Percentiles rank a stretch among this genome's conserved stretches.
Evolutionary conservation across 106 monocot species (phyloP).

Genomic region (Apostasia shenzhenica): DNA sequence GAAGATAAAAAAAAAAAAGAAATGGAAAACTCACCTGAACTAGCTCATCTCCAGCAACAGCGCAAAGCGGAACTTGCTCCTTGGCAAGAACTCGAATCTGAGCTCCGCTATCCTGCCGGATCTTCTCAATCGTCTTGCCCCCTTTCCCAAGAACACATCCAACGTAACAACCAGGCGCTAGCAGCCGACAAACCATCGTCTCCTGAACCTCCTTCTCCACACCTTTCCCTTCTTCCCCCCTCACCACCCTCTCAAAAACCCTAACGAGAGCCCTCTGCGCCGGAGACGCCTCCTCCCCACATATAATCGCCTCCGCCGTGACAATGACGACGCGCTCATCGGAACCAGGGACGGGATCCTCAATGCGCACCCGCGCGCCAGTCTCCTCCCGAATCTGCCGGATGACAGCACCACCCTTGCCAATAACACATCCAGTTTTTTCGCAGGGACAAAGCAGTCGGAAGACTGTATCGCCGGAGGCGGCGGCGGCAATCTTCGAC

Average conservation of each 20-base stretch:
- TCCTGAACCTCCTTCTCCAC: slow-evolving; percentile 17
- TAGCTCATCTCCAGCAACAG: slow-evolving; percentile 46
- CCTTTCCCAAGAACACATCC: slow-evolving; percentile 70
- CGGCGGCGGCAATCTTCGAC: slow-evolving; percentile 2
- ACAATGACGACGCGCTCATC: slow-evolving; percentile 49
- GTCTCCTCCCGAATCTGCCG: slow-evolving; percentile 43
- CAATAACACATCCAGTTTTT: slow-evolving; percentile 37
- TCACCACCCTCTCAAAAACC: slow-evolving; percentile 60
- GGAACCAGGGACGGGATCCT: slow-evolving; percentile 36
- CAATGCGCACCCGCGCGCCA: slow-evolving; percentile 36
- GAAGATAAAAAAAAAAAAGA: background rate
- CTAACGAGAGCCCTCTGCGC: slow-evolving; percentile 52
- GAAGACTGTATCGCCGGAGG: slow-evolving; percentile 26
- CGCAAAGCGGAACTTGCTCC: slow-evolving; percentile 50
- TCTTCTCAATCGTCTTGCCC: slow-evolving; percentile 63
- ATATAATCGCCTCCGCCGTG: slow-evolving; percentile 10
- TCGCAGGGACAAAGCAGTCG: slow-evolving; percentile 58
- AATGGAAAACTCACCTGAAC: slow-evolving; percentile 38
- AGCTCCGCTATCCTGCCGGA: slow-evolving; percentile 57
- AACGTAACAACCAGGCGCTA: slow-evolving; percentile 35
- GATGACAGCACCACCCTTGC: slow-evolving; percentile 42
- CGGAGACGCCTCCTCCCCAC: slow-evolving; percentile 19
- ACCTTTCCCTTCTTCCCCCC: slow-evolving; percentile 25
- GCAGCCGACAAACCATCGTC: slow-evolving; percentile 34
- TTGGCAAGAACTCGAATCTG: slow-evolving; percentile 45